These are phyloP conservation scores for Begonia fuchsioides DNA, from an alignment of 306 rosid genomes.

Conservation along the genomic window DNA sequence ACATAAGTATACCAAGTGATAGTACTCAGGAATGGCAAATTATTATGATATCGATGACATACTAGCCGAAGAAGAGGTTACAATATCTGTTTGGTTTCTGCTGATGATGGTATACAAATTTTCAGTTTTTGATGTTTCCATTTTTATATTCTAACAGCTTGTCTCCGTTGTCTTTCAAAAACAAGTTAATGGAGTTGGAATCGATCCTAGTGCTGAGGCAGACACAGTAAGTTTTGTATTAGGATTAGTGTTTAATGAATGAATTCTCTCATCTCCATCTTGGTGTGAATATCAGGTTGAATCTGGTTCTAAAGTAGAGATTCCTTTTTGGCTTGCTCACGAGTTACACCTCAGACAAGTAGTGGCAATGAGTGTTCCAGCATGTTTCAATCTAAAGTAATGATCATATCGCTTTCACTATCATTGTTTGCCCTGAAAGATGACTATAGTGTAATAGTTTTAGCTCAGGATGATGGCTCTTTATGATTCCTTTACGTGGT, in stretches of 20 bases:
- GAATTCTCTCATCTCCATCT: slow-evolving; percentile 13
- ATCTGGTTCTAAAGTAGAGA: slow-evolving; percentile 74
- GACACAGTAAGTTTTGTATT: slow-evolving; percentile 40
- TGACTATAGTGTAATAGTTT: not conserved
- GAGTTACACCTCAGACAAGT: slow-evolving; percentile 71
- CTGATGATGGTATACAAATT: slow-evolving; percentile 4
- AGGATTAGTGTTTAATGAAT: slow-evolving; percentile 9
- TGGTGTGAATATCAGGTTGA: slow-evolving; percentile 55
- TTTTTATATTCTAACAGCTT: slow-evolving; percentile 24
- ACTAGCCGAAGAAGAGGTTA: slow-evolving; percentile 69
- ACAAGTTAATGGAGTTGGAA: slow-evolving; percentile 69
- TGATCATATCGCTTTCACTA: not conserved
- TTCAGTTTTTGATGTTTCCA: slow-evolving; percentile 7
- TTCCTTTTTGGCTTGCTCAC: slow-evolving; percentile 90
- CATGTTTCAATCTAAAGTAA: slow-evolving; percentile 81
- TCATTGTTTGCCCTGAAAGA: not conserved
- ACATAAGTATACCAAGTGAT: slow-evolving; percentile 11
- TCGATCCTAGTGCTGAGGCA: slow-evolving; percentile 72
- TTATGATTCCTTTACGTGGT: too few species aligned
- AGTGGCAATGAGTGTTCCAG: slow-evolving; percentile 45
- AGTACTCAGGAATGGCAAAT: slow-evolving; percentile 31
- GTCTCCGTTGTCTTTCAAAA: slow-evolving; percentile 64
- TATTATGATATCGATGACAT: slow-evolving; percentile 82
- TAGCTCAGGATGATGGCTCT: too few species aligned
- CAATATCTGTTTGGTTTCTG: not conserved